These are phyloP conservation scores for Royoungia palumana DNA, from an alignment of 768 basidiomycete genomes.

Conservation along the genomic window DNA sequence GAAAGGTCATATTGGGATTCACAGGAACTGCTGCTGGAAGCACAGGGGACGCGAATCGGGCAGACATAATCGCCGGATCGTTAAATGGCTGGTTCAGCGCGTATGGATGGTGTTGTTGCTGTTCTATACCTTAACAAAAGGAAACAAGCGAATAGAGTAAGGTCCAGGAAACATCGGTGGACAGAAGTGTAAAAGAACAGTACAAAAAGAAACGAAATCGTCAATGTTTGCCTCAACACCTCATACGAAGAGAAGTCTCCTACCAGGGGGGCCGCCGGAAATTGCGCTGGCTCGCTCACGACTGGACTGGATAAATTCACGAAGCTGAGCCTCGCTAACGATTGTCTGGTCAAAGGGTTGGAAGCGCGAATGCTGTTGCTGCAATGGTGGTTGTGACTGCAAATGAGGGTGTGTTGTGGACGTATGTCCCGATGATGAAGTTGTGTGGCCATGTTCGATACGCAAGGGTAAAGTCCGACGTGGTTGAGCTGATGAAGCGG, in stretches of 20 bases:
- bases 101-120: constrained; percentile 33
- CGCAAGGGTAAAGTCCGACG: constrained; percentile 46
- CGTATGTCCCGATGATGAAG: constrained; percentile 48
- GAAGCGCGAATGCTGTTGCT: constrained; percentile 41
- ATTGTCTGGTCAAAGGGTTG: constrained; percentile 52
- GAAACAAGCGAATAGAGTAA: constrained; percentile 10
- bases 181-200: constrained; percentile 20
- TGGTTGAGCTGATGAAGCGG: constrained; percentile 36
- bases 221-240: constrained; percentile 31
- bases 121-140: constrained; percentile 32
- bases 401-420: constrained; percentile 35
- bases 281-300: constrained; percentile 49
- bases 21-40: constrained; percentile 17
- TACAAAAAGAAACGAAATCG: constrained; percentile 28
- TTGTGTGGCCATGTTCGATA: constrained; percentile 41
- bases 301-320: constrained; percentile 72
- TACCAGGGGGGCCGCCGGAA: constrained; percentile 43
- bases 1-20: constrained; percentile 11
- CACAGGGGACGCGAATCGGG: constrained; percentile 51
- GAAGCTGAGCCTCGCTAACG: constrained; percentile 72
- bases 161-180: constrained; percentile 16
- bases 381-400: constrained; percentile 34
- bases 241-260: constrained; percentile 44
- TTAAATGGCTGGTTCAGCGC: constrained; percentile 49
- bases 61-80: constrained; percentile 81